These are phyloP conservation scores for Candida mesenterica DNA, from an alignment of 1,139 yeast species.

Conservation along the genomic window DNA sequence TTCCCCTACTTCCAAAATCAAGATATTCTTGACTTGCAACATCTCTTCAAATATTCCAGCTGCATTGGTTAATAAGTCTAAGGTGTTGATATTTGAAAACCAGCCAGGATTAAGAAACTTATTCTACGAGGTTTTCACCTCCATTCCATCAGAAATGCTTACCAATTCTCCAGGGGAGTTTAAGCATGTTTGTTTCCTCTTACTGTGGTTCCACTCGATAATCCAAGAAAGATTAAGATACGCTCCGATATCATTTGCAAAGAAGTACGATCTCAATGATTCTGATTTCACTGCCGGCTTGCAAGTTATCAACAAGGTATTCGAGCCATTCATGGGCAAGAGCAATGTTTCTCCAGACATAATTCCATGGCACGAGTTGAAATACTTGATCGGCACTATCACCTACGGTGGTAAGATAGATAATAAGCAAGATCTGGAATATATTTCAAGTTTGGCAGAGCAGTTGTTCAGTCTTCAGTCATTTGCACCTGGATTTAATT, in stretches of 20 bases:
- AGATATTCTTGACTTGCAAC: slow-evolving; percentile 60
- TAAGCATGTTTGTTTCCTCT: slow-evolving; percentile 49
- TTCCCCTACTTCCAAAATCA: slow-evolving; percentile 28
- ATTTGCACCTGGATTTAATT: slow-evolving; percentile 27
- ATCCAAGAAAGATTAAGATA: slow-evolving; percentile 59
- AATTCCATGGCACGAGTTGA: slow-evolving; percentile 60
- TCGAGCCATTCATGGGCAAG: slow-evolving; percentile 23
- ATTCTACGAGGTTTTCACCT: slow-evolving; percentile 42
- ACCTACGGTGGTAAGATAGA: slow-evolving; percentile 78
- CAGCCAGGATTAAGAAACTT: slow-evolving; percentile 58
- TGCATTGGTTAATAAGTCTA: slow-evolving; percentile 51
- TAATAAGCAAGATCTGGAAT: slow-evolving; percentile 39
- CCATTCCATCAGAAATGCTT: slow-evolving; percentile 20
- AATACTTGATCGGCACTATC: slow-evolving; percentile 50
- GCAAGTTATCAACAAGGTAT: slow-evolving; percentile 30
- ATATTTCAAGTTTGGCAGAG: slow-evolving; percentile 24
- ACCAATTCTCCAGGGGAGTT: slow-evolving; percentile 41
- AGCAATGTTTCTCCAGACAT: slow-evolving; percentile 44
- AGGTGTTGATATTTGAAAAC: slow-evolving; percentile 57
- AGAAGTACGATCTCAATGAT: slow-evolving; percentile 67
- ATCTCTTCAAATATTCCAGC: slow-evolving; percentile 52
- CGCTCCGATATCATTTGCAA: slow-evolving; percentile 62
- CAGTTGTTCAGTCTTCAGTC: slow-evolving; percentile 27
- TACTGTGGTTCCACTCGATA: slow-evolving; percentile 71
- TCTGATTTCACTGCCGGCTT: slow-evolving; percentile 63